Evolutionary conservation across 2,329 filamentous ascomycete genomes (phyloP), one percentile per base, ranked within the genome.

Genomic region (Phaeosphaeriaceae sp.): DNA sequence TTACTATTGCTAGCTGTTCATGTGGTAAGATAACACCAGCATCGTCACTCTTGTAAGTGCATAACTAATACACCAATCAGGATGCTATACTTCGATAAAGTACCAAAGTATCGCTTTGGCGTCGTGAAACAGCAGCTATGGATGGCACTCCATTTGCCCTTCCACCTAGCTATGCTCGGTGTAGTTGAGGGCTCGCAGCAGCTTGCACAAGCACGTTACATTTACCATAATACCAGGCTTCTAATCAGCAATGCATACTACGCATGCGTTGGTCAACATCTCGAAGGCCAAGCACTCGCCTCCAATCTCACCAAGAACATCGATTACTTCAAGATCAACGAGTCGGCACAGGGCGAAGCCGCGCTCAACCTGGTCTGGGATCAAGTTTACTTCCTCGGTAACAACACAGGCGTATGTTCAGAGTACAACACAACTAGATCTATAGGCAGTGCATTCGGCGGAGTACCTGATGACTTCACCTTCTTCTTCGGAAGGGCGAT

Each of bases 161-260:
- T 63, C 20, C 58, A 66, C 53, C 57, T 68, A 24, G 57, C 62
- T 17, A 61, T 68, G 24, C 54, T 69, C 21, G 65, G 66, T 13
- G 54, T 61, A 25, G 66, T 63, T 56, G 66, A 69, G 61, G 66
- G 65, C 41, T 56, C 62, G 3, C 64, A 65, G 40, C 64, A 67
- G 13, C 57, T 67, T 20, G 59, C 54, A 1, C 60, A 63, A 2
- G 62, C 64, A 2, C 57, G 56, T 17, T 61, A 60, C 47, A 51
- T 60, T 24, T 53, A 57, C 49, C 40, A 45, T 7, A 41, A 27
- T 13, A 48, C 45, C 31, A 15, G 21, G 1, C 19, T 42, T 7
- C 27, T 67, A 22, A n/a, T 36, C 15, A 3, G 11, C 15, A 21
- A 46, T 6, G 41, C 27, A 6, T 50, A 15, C 25, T 31, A 47